A percentile compares a stretch with the other conserved stretches of the same genome.
Conservation (phyloP, 768 basidiomycete genomes). For the Pleurotus tuoliensis region DNA sequence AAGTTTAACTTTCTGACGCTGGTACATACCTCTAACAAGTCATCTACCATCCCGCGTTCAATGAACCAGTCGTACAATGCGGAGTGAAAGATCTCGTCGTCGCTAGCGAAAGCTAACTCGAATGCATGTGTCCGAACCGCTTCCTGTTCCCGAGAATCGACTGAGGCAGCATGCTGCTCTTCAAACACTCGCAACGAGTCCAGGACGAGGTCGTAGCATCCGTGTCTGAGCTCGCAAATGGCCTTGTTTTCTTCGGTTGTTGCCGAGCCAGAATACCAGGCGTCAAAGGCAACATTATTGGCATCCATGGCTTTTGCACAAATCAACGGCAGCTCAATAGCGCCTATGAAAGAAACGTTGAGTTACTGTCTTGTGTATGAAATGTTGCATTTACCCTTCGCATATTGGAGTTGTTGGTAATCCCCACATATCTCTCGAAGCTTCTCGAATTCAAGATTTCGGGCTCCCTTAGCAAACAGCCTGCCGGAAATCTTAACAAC, state of each 20-base stretch:
- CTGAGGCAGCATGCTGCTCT: slow-evolving; percentile 34
- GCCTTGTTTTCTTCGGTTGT: slow-evolving; percentile 54
- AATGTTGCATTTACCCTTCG: slow-evolving; percentile 52
- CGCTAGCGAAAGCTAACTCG: slow-evolving; percentile 75
- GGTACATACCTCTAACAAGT: slow-evolving; percentile 76
- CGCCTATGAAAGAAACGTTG: slow-evolving; percentile 43
- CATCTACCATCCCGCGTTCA: slow-evolving; percentile 72
- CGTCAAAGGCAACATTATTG: slow-evolving; percentile 70
- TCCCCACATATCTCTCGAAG: slow-evolving; percentile 86
- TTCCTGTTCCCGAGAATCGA: slow-evolving; percentile 46
- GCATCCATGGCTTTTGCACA: slow-evolving; percentile 80
- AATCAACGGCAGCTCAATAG: slow-evolving; percentile 77
- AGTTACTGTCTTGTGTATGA: neutral
- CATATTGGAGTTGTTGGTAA: slow-evolving; percentile 80
- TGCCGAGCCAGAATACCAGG: slow-evolving; percentile 63
- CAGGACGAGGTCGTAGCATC: slow-evolving; percentile 81
- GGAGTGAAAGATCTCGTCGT: slow-evolving; percentile 93
- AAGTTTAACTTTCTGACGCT: neutral
- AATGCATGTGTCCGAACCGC: slow-evolving; percentile 82
- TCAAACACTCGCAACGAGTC: slow-evolving; percentile 82
- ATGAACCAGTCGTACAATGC: slow-evolving; percentile 95
- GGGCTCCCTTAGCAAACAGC: slow-evolving; percentile 84
- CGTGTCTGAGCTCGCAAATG: slow-evolving; percentile 56
- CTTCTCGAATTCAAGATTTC: slow-evolving; percentile 79
- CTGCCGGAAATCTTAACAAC: slow-evolving; percentile 32